Evolutionary conservation across 257 asterid genomes (phyloP), one percentile per base, ranked within the genome.

Genomic region (Rauvolfia tetraphylla): DNA sequence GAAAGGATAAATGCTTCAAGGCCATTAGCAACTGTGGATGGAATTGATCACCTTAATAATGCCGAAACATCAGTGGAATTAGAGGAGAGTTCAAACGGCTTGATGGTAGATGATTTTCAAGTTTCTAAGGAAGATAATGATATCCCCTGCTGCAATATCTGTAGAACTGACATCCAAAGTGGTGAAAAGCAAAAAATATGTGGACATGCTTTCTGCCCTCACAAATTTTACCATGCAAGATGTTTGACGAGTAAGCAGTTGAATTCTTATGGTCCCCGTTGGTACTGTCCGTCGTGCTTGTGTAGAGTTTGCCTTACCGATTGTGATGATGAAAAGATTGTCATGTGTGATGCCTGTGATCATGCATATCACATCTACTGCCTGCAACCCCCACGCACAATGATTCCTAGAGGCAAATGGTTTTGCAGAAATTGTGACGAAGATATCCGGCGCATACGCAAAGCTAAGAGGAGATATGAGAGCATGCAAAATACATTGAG

Each of bases 201-300:
- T 71, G 91, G 93, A 2, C 97, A 93, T 84, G 68, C 86, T 23
- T 87, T 89, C 69, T 93, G 97, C 77, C 91, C 91, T 36, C 96
- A 90, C 83, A 93, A 92, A 79, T 88, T 83, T 83, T 93, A 89
- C 88, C 98, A 93, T 76, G 87, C 81, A 66, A 85, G 83, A 73
- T 93, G 98, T 84, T 80, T 93, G 87, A 92, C 92, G 15, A 78
- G 79, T 25, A 81, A 83, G 84, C 93, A 93, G 86, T 81, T 93
- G 85, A 75, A 73, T 65, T 78, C 86, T 33, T 42, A 84, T 42
- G 93, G 96, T 18, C 80, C 89, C 4, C 77, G 89, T 58, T 93
- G 98, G 98, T 92, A 93, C 75, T 93, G 98, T 83, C 98, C 97
- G 39, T 92, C 97, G 39, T 93, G 98, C 79, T 86, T 93, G 44